Base-by-base conservation (phyloP, 1,139 yeast genomes). In the Blastobotrys ciferrii region DNA sequence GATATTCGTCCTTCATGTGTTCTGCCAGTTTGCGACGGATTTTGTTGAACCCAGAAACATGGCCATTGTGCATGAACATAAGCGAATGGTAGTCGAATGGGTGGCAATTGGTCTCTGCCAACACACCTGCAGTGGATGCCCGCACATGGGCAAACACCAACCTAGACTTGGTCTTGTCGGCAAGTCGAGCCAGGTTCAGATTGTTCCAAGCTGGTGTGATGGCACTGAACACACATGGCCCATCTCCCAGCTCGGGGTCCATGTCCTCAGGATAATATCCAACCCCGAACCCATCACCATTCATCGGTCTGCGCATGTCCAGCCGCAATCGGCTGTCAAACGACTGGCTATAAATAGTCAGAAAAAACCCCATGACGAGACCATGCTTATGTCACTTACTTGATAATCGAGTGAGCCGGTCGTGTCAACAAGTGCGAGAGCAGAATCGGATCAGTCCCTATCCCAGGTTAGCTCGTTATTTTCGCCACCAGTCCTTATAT, bases 31-130 rank as follows among this genome's bases (percentile, higher is more conserved):
- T 76, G 53, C 94, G 77, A 67, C 92, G 92, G 61, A 92, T 86
- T 58, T 72, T 71, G 50, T 74, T 67, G 65, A 92, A 92, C 47
- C 81, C 78, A 12, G 92, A 77, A 19, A 92, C 80, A 4, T 94
- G 95, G 25, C 98, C 98, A 68, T 92, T 92, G 68, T 92, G 98
- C 98, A 92, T 92, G 66, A 92, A 92, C 86, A 92, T 87, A 44
- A 91, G 71, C 46, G 82, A 81, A 52, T 92, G 94, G 64, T 79
- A 89, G 2, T 87, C 82, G 68, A 91, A 71, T 20, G 98, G 98
- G 65, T 92, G 98, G 68, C 98, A 92, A 69, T 92, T 92, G 1
- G 96, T 89, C 64, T 92, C 98, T 3, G 95, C 79, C 30, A 92
- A 71, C 1, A 87, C 95, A 33, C 98, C 98, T 53, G 95, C 89